Evolutionary conservation across 2,329 filamentous ascomycete species (phyloP).

Genomic region (Colletotrichum acutatum): DNA sequence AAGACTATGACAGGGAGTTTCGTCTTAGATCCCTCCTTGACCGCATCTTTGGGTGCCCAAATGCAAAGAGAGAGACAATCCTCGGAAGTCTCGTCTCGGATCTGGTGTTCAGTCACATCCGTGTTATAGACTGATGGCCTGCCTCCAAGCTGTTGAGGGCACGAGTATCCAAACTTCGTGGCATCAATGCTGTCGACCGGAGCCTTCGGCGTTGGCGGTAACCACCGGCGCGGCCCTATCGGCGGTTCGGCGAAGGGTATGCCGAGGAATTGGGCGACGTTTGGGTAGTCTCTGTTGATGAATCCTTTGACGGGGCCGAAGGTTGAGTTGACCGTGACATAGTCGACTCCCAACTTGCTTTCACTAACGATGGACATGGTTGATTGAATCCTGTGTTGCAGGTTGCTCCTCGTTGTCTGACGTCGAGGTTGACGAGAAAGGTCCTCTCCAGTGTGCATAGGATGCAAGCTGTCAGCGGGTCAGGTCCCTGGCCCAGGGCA

Average conservation of each 20-base stretch:
- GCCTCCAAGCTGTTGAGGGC: neutral
- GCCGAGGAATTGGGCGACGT: neutral
- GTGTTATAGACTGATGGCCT: neutral
- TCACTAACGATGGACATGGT: neutral
- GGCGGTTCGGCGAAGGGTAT: conserved; percentile 1
- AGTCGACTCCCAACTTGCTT: neutral
- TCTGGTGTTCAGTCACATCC: conserved; percentile 1
- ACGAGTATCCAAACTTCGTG: neutral
- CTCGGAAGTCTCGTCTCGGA: conserved; percentile 3
- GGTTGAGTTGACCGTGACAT: neutral
- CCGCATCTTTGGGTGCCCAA: too few species aligned
- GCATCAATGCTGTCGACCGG: neutral
- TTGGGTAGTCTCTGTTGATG: neutral
- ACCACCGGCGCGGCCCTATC: neutral
- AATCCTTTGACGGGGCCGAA: neutral
- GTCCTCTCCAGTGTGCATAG: too few species aligned
- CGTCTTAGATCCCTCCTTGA: too few species aligned
- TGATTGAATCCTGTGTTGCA: neutral
- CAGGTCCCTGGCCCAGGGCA: too few species aligned
- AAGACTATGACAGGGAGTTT: too few species aligned
- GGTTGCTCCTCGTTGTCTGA: too few species aligned
- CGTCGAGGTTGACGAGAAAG: too few species aligned
- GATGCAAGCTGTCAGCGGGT: too few species aligned
- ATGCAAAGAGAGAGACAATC: too few species aligned
- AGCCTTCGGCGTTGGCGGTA: neutral